These are phyloP conservation scores for Macadamia tetraphylla DNA, from an alignment of 164 flowering plant genomes.

Conservation along the genomic window DNA sequence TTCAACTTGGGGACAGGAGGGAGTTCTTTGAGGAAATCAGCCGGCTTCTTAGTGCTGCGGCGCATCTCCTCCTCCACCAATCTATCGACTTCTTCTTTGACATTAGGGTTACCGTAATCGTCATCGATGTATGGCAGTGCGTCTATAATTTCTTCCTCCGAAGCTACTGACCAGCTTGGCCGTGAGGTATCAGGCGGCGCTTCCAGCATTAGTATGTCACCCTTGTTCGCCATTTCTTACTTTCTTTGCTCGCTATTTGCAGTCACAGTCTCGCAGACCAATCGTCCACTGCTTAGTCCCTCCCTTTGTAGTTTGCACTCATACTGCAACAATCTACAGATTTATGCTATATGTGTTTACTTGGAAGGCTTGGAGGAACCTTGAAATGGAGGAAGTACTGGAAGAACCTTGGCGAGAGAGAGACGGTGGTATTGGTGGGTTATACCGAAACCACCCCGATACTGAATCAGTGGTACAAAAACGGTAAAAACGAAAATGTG, in stretches of 20 bases:
- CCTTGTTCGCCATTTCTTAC: constrained; percentile 22
- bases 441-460: too few relatives aligned
- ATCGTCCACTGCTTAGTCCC: too few relatives aligned
- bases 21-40: constrained; percentile 81
- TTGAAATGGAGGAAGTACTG: too few relatives aligned
- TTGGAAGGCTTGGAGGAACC: too few relatives aligned
- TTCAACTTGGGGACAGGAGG: constrained; percentile 56
- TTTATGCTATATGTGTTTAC: too few relatives aligned
- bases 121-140: constrained; percentile 93
- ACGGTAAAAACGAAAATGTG: too few relatives aligned
- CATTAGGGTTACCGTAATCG: constrained; percentile 62
- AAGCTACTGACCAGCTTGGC: constrained; percentile 28
- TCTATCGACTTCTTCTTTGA: constrained; percentile 77
- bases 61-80: constrained; percentile 93
- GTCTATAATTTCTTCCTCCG: constrained; percentile 49
- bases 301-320: too few relatives aligned
- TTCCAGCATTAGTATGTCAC: constrained; percentile 72
- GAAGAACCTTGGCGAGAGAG: too few relatives aligned
- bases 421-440: too few relatives aligned
- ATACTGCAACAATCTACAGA: too few relatives aligned
- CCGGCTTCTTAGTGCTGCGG: constrained; percentile 69
- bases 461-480: too few relatives aligned
- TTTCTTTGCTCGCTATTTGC: neutral
- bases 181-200: constrained; percentile 48
- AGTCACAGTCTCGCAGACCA: too few relatives aligned